Base-by-base conservation (phyloP, 2,329 filamentous ascomycete genomes). In the Byssothecium circinans region DNA sequence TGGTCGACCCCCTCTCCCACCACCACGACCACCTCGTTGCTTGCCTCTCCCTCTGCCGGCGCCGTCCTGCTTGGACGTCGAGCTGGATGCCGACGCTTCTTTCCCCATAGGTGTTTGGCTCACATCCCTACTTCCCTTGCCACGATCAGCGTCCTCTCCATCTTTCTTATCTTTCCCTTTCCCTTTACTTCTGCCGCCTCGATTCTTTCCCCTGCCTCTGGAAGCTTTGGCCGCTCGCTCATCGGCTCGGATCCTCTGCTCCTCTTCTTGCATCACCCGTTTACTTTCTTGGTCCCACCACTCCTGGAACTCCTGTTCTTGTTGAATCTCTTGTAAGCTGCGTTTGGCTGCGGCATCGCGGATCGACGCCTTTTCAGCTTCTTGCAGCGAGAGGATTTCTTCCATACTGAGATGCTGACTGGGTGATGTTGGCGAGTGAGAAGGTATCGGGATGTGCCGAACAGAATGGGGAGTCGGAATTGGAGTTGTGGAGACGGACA, bases 281-380 rank as follows among this genome's bases (percentile, higher is more conserved):
- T 80, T 80, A 60, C 86, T 90, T 70, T 96, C 91, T 53, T 88
- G 85, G 57, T 95, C 89, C 91, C 91, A 96, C 91, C 91, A 96
- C 67, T 95, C 86, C 67, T 96, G 89, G 67, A 99, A 99, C 42
- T 90, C 90, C 66, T 99, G 94, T 71, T 99, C 94, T 56, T 94
- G 85, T 68, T 99, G 94, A 49, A 99, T 99, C 54, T 97, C 94
- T 64, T 95, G 86, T 23, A 99, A 75, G 54, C 89, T 94, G 46
- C 92, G 82, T 73, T 95, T 96, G 2, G 91, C 89, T 10, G 85
- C 85, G 1, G 91, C 89, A 66, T 96, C 91, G 43, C 84, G 86
- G 51, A 95, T 85, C 15, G 83, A 81, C 47, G 90, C 84, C 64
- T 95, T 94, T 67, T 96, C 91, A 8, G 83, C 83, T 67, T 87